These are phyloP conservation scores for Phytophthora fragariae DNA, from an alignment of 352 stramenopile species.

Conservation along the genomic window DNA sequence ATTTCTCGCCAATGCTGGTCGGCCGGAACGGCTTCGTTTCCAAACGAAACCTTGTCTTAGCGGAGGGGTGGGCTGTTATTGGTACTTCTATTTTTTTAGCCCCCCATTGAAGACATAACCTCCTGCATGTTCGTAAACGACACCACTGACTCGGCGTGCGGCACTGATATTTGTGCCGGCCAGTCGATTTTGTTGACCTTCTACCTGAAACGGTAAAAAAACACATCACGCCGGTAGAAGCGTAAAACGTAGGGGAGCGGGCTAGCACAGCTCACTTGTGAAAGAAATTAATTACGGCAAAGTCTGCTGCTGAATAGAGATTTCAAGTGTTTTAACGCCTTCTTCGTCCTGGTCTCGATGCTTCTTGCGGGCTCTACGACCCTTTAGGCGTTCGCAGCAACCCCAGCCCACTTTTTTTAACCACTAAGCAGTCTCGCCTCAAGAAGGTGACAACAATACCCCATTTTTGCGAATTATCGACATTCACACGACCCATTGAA, in stretches of 20 bases:
- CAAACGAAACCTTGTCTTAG: neutral
- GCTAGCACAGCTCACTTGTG: neutral
- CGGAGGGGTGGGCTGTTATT: neutral
- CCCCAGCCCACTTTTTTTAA: neutral
- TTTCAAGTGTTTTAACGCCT: neutral
- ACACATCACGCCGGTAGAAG: too few species aligned
- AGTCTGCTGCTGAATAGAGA: neutral
- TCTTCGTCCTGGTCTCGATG: neutral
- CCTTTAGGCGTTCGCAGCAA: neutral
- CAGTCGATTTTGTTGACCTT: too few species aligned
- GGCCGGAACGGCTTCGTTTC: neutral
- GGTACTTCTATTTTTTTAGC: too few species aligned
- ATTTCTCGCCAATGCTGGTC: neutral
- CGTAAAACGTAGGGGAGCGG: too few species aligned
- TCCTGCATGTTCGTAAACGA: too few species aligned
- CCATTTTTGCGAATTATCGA: neutral
- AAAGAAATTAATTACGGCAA: neutral
- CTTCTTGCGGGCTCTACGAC: neutral
- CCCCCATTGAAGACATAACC: too few species aligned
- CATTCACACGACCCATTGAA: neutral
- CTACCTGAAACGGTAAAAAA: too few species aligned
- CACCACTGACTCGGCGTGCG: too few species aligned
- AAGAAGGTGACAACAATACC: neutral
- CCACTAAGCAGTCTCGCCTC: neutral
- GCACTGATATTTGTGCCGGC: too few species aligned